These are phyloP conservation scores for Pythium aquatile DNA, from an alignment of 352 stramenopile genomes.

Conservation along the genomic window DNA sequence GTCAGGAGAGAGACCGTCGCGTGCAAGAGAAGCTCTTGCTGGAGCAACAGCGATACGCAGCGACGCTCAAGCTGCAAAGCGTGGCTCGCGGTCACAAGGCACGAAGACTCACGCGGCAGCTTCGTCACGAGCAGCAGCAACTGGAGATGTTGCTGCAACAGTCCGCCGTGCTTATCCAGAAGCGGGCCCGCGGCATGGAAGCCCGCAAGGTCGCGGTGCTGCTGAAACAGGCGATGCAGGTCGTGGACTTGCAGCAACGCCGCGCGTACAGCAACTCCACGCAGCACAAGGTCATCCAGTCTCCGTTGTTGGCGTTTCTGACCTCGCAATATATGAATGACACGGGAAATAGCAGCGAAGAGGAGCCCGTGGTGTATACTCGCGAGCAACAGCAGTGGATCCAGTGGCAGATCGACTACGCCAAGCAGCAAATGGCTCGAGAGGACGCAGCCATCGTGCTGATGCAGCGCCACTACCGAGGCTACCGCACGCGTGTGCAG, in stretches of 20 bases:
- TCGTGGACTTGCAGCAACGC: constrained; percentile 48
- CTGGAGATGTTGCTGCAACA: constrained; percentile 33
- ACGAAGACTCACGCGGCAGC: constrained; percentile 24
- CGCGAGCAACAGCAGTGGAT: constrained; percentile 46
- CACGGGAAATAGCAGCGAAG: constrained; percentile 3
- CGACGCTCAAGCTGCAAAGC: constrained; percentile 37
- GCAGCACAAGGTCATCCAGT: constrained; percentile 28
- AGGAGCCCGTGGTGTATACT: constrained; percentile 25
- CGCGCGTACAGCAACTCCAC: constrained; percentile 35
- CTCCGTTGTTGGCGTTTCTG: constrained; percentile 51
- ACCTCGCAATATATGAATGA: constrained; percentile 33
- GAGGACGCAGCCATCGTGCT: constrained; percentile 49
- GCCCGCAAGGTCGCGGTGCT: constrained; percentile 33
- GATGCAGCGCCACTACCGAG: constrained; percentile 56
- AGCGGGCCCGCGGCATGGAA: constrained; percentile 46
- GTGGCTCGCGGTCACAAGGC: constrained; percentile 32
- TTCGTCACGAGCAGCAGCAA: constrained; percentile 28
- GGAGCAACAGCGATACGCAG: constrained; percentile 11
- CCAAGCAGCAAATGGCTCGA: constrained; percentile 29
- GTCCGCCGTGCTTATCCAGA: constrained; percentile 57
- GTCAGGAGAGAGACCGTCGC: constrained; percentile 24
- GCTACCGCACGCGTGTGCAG: constrained; percentile 39
- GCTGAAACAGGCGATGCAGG: constrained; percentile 39
- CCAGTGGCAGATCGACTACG: constrained; percentile 34
- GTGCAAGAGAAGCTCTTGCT: constrained; percentile 13